Base-by-base conservation (phyloP, 108 stramenopile genomes). In the Epipyxis sp. region DNA sequence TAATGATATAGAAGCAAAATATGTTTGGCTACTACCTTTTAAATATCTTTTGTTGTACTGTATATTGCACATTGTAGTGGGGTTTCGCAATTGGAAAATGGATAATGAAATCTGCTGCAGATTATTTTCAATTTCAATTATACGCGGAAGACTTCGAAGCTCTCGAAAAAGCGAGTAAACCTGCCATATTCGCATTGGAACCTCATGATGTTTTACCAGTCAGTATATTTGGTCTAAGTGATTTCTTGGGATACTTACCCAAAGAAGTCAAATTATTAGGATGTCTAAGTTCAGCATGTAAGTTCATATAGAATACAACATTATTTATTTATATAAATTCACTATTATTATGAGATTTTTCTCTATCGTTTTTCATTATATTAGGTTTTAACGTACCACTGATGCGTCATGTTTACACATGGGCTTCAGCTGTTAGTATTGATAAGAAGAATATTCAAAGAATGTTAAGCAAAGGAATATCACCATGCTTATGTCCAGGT, bases 171-270 rank as follows among this genome's bases (percentile, higher is more conserved):
- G 50, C 44, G 6, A 6, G 6, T 6, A 3, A 57, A 6, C 71
- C 71, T 27, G 71, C 71, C 6, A 29, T 74, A 6, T 74, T 74
- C 25, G 71, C n/a, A 29, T 32, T 74, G 20, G 71, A 74, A 37
- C 71, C 71, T 10, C 71, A 74, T 37, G 71, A 25, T 37, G 32
- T 74, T 74, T 37, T 74, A 37, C 71, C 71, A 42, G 6, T 74
- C 3, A 6, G 32, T 10, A 27, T 74, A 6, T 34, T 3, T 42
- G 44, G n/a, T n/a, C n/a, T n/a, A n/a, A n/a, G n/a, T n/a, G n/a
- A n/a, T n/a, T n/a, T n/a, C n/a, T n/a, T n/a, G n/a, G n/a, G n/a
- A n/a, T n/a, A n/a, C n/a, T n/a, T n/a, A n/a, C n/a, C n/a, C n/a
- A n/a, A n/a, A n/a, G n/a, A n/a, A n/a, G n/a, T n/a, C n/a, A n/a